Percentiles rank a stretch among this genome's conserved stretches.
These are phyloP conservation scores for Apiospora rasikravindrae DNA, from an alignment of 2,329 filamentous ascomycete species.

Conservation along the genomic window DNA sequence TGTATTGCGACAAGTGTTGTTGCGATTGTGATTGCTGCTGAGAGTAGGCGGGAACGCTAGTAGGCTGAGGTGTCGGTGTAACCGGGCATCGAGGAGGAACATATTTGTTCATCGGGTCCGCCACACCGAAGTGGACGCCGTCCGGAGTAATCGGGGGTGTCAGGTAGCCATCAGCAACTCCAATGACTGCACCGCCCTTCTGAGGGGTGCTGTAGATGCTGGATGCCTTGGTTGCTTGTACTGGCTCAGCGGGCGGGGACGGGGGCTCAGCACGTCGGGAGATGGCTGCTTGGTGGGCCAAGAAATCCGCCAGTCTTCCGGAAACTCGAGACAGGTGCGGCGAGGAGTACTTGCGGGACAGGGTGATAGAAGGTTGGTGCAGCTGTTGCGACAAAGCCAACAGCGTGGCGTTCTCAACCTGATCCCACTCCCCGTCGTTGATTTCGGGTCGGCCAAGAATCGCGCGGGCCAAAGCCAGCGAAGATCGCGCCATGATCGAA, in stretches of 20 bases:
- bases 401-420: constrained; percentile 71
- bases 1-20: constrained; percentile 40
- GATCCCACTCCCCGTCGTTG: constrained; percentile 77
- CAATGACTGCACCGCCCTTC: constrained; percentile 69
- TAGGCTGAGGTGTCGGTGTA: constrained; percentile 62
- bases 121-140: constrained; percentile 58
- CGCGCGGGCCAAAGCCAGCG: constrained; percentile 83
- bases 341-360: constrained; percentile 65
- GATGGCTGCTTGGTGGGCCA: constrained; percentile 63
- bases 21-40: constrained; percentile 44
- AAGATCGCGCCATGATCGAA: constrained; percentile 87
- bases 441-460: constrained; percentile 82
- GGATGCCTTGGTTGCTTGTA: constrained; percentile 55
- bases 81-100: constrained; percentile 63
- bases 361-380: constrained; percentile 61
- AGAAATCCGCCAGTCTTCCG: constrained; percentile 61
- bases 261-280: constrained; percentile 59
- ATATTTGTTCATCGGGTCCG: constrained; percentile 51
- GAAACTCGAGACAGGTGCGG: constrained; percentile 59
- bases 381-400: constrained; percentile 64
- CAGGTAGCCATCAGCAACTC: constrained; percentile 75
- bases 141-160: constrained; percentile 88
- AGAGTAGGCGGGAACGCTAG: constrained; percentile 42
- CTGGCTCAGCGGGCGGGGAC: constrained; percentile 61
- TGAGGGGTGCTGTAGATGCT: constrained; percentile 79